These are phyloP conservation scores for Rhizopogon roseolus DNA, from an alignment of 768 basidiomycete species.

Conservation along the genomic window DNA sequence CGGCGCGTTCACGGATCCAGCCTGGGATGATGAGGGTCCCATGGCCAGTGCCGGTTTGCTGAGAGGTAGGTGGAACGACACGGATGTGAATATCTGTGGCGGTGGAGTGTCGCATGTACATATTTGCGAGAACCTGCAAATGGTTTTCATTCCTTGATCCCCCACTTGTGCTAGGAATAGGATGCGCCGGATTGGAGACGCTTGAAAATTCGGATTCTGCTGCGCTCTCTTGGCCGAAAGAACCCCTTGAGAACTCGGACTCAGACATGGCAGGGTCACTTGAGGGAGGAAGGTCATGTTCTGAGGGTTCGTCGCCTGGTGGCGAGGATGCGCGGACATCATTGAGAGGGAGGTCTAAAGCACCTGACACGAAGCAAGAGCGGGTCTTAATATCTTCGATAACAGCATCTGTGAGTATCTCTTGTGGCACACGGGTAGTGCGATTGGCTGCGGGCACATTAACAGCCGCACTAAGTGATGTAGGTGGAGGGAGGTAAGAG, in stretches of 20 bases:
- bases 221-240: constrained; percentile 46
- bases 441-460: constrained; percentile 61
- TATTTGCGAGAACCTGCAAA: constrained; percentile 58
- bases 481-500: constrained; percentile 78
- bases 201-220: constrained; percentile 54
- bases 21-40: constrained; percentile 87
- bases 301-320: constrained; percentile 28
- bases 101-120: constrained; percentile 75
- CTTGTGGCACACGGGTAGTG: constrained; percentile 66
- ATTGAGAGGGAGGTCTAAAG: constrained; percentile 36
- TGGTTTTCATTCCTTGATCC: constrained; percentile 12
- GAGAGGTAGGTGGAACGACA: constrained; percentile 61
- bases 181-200: constrained; percentile 39
- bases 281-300: constrained; percentile 37
- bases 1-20: constrained; percentile 89
- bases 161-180: constrained; percentile 15
- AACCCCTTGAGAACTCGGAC: constrained; percentile 57
- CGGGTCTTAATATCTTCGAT: constrained; percentile 89
- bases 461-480: constrained; percentile 58
- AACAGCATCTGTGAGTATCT: constrained; percentile 74
- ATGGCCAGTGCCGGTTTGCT: constrained; percentile 65
- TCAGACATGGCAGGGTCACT: constrained; percentile 62
- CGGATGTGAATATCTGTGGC: constrained; percentile 70
- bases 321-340: constrained; percentile 30
- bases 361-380: constrained; percentile 79